phyloP scores from a whole-genome alignment of 164 flowering plant species.

The Kingdonia uniflora region DNA sequence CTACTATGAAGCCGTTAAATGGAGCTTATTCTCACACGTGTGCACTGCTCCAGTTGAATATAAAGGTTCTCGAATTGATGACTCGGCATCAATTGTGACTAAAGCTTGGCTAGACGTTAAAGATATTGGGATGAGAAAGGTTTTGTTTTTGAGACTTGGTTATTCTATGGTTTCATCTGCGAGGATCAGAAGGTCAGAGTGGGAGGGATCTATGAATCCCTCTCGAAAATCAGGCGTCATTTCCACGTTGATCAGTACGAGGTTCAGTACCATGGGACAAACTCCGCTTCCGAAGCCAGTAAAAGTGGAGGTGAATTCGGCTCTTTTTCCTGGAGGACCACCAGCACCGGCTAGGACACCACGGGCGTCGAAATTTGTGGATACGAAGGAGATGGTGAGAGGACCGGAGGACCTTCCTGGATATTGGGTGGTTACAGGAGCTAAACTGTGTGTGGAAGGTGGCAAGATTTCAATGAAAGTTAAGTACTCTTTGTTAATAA shows the following conservation, averaged over 20 bases:
- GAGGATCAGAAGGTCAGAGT: slow-evolving; percentile 57
- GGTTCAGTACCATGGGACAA: slow-evolving; percentile 42
- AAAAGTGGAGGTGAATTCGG: slow-evolving; percentile 64
- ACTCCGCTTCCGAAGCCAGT: slow-evolving; percentile 28
- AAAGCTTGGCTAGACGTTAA: slow-evolving; percentile 82
- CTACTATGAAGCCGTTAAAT: slow-evolving; percentile 67
- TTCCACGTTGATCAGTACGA: slow-evolving; percentile 46
- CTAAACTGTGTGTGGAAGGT: slow-evolving; percentile 60
- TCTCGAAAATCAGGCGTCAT: slow-evolving; percentile 62
- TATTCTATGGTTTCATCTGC: slow-evolving; percentile 65
- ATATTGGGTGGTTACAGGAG: slow-evolving; percentile 92
- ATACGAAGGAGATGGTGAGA: slow-evolving; percentile 60
- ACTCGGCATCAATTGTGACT: slow-evolving; percentile 68
- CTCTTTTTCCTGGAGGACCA: slow-evolving; percentile 69
- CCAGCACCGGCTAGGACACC: slow-evolving; percentile 40
- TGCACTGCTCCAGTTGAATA: slow-evolving; percentile 77
- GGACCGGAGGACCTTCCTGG: slow-evolving; percentile 90
- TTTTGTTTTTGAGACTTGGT: slow-evolving; percentile 74
- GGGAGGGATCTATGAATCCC: slow-evolving; percentile 56
- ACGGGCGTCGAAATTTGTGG: slow-evolving; percentile 50
- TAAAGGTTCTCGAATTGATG: slow-evolving; percentile 40
- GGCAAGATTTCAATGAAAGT: slow-evolving; percentile 63
- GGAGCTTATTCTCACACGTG: slow-evolving; percentile 74
- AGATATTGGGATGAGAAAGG: slow-evolving; percentile 57
- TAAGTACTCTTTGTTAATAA: slow-evolving; percentile 61